Conservation (phyloP, 768 basidiomycete genomes). For the Rhizopogon sp. region DNA sequence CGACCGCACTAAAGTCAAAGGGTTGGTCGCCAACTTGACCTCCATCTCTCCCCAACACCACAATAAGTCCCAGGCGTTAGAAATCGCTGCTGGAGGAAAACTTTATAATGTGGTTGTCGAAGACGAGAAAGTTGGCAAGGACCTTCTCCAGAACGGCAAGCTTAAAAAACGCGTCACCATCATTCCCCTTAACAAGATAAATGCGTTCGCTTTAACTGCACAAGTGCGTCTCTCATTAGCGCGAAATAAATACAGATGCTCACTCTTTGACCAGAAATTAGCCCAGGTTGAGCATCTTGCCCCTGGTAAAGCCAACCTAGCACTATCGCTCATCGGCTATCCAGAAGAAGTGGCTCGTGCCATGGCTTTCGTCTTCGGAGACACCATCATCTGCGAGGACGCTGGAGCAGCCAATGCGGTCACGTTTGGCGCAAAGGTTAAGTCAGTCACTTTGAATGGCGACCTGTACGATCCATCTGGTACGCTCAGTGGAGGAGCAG, state of each 20-base stretch:
- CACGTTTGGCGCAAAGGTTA: conserved; percentile 70
- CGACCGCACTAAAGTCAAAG: conserved; percentile 83
- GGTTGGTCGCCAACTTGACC: conserved; percentile 87
- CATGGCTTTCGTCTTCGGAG: conserved; percentile 90
- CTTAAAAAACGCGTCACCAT: conserved; percentile 89
- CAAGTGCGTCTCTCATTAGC: conserved; percentile 35
- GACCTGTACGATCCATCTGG: conserved; percentile 97
- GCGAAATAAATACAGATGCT: background rate
- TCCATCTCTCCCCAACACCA: conserved; percentile 64
- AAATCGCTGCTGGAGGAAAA: conserved; percentile 85
- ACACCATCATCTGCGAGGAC: conserved; percentile 88
- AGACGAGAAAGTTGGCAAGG: conserved; percentile 83
- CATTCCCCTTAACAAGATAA: conserved; percentile 92
- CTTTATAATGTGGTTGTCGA: conserved; percentile 94
- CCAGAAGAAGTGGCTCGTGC: conserved; percentile 77
- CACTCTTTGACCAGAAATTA: conserved; percentile 56
- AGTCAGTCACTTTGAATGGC: conserved; percentile 89
- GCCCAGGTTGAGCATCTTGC: conserved; percentile 65
- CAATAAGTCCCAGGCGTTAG: conserved; percentile 83
- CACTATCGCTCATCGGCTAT: conserved; percentile 86
- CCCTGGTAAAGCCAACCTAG: conserved; percentile 76
- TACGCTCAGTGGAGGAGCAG: conserved; percentile 86
- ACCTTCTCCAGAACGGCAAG: conserved; percentile 69
- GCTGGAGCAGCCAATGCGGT: conserved; percentile 81
- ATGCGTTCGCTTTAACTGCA: conserved; percentile 46